Conservation (phyloP, 1,139 yeast species). For the Suhomyces wounanorum region DNA sequence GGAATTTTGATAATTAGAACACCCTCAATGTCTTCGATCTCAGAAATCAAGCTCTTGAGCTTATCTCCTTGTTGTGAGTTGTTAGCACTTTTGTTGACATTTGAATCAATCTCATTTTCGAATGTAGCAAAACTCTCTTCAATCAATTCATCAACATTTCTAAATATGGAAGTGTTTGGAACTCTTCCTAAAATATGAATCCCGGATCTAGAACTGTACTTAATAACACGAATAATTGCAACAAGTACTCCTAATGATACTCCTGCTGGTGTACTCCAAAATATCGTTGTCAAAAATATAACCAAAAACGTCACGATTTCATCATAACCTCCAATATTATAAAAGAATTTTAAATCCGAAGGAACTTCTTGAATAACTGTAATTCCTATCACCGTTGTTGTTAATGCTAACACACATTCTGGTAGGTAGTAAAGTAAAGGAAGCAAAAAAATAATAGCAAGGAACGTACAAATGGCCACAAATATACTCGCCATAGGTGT, state of each 20-base stretch:
- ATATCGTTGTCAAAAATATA: slow-evolving; percentile 28
- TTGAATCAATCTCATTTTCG: slow-evolving; percentile 12
- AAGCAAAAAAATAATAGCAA: slow-evolving; percentile 28
- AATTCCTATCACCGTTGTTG: slow-evolving; percentile 40
- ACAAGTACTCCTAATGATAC: slow-evolving; percentile 31
- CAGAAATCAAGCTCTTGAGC: slow-evolving; percentile 25
- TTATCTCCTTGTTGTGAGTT: slow-evolving; percentile 14
- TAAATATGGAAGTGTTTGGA: slow-evolving; percentile 33
- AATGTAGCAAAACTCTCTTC: slow-evolving; percentile 32
- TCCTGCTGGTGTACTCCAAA: slow-evolving; percentile 39
- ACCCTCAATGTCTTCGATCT: slow-evolving; percentile 34
- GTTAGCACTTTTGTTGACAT: neutral
- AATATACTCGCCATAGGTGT: slow-evolving; percentile 35
- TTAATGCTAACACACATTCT: slow-evolving; percentile 36
- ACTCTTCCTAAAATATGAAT: slow-evolving; percentile 38
- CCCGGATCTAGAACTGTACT: slow-evolving; percentile 31
- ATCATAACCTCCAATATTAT: slow-evolving; percentile 34
- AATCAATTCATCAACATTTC: slow-evolving; percentile 39
- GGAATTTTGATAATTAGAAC: slow-evolving; percentile 35
- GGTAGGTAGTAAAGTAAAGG: slow-evolving; percentile 32
- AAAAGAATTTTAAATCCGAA: slow-evolving; percentile 30
- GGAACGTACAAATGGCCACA: slow-evolving; percentile 28
- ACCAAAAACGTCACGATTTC: slow-evolving; percentile 29
- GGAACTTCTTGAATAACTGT: slow-evolving; percentile 39
- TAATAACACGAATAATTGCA: slow-evolving; percentile 32